phyloP scores from a whole-genome alignment of 2,329 filamentous ascomycete genomes.

The Didymosphaeria variabile region DNA sequence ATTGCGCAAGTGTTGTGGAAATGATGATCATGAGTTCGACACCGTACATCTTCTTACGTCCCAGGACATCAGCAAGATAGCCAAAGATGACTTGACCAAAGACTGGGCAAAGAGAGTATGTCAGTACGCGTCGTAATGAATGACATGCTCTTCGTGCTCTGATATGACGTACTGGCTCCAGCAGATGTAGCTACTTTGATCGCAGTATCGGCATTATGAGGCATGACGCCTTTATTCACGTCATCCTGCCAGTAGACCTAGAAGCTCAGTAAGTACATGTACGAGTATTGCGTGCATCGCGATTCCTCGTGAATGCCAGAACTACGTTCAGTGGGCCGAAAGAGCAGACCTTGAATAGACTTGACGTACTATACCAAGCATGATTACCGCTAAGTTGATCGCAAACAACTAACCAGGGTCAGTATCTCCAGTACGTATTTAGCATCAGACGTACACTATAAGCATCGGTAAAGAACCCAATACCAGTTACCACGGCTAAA shows the following conservation, averaged over 20 bases:
- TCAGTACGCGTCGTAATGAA: neutral
- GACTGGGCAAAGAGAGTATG: conserved; percentile 45
- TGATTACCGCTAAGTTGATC: conserved; percentile 60
- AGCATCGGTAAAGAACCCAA: conserved; percentile 89
- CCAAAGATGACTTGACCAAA: conserved; percentile 80
- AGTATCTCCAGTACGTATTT: neutral
- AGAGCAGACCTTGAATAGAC: neutral
- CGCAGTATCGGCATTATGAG: conserved; percentile 74
- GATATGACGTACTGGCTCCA: conserved; percentile 67
- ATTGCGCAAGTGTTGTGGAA: conserved; percentile 50
- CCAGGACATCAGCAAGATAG: conserved; percentile 75
- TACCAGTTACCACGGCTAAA: conserved; percentile 78
- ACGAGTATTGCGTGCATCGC: neutral
- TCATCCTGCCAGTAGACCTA: conserved; percentile 66
- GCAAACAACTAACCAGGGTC: conserved; percentile 63
- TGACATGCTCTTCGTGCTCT: neutral
- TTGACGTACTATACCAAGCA: conserved; percentile 75
- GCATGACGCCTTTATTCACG: conserved; percentile 61
- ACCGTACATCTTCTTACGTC: conserved; percentile 86
- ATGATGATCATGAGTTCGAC: conserved; percentile 53
- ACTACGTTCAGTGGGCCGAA: neutral
- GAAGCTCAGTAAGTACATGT: neutral
- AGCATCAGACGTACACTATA: conserved; percentile 57
- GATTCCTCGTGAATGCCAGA: neutral
- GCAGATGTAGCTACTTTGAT: conserved; percentile 87